phyloP scores from a whole-genome alignment of 1,284 basidiomycete species.

The Tilletiaria anomala region DNA sequence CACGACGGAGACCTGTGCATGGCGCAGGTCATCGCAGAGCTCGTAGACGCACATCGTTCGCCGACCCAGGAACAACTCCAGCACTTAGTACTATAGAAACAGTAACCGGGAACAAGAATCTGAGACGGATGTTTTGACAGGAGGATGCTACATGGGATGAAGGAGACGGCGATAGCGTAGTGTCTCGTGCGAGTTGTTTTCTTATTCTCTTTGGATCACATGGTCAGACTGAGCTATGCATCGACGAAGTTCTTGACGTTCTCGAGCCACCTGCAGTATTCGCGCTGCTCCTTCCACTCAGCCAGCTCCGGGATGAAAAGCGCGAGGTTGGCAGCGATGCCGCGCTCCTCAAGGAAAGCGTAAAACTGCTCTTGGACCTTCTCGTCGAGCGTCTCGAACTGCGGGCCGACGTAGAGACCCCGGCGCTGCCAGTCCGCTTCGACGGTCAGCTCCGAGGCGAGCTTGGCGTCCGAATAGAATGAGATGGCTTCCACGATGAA shows the following conservation, averaged over 20 bases:
- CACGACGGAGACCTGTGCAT: constrained; percentile 74
- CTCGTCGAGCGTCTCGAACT: constrained; percentile 81
- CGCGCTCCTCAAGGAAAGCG: constrained; percentile 67
- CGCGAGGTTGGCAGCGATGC: constrained; percentile 63
- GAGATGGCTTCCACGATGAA: constrained; percentile 80
- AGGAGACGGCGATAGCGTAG: too few relatives aligned
- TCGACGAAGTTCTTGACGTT: constrained; percentile 75
- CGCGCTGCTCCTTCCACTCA: constrained; percentile 43
- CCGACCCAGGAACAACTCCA: too few relatives aligned
- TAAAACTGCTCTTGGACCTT: constrained; percentile 74
- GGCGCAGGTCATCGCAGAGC: constrained; percentile 58
- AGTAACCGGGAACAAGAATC: too few relatives aligned
- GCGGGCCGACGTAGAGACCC: constrained; percentile 79
- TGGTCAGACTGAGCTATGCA: constrained; percentile 41
- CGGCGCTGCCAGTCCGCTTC: constrained; percentile 87
- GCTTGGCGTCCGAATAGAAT: constrained; percentile 58
- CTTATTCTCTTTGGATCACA: too few relatives aligned
- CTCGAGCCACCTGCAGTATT: constrained; percentile 79
- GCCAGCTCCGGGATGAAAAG: constrained; percentile 39
- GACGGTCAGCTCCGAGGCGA: constrained; percentile 64
- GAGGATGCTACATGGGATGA: too few relatives aligned
- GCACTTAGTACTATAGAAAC: too few relatives aligned
- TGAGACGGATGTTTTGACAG: too few relatives aligned
- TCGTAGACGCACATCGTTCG: too few relatives aligned
- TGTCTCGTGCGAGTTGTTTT: too few relatives aligned